Evolutionary conservation across 1,139 yeast species (phyloP).

Genomic region (Arxiozyma slooffiae): DNA sequence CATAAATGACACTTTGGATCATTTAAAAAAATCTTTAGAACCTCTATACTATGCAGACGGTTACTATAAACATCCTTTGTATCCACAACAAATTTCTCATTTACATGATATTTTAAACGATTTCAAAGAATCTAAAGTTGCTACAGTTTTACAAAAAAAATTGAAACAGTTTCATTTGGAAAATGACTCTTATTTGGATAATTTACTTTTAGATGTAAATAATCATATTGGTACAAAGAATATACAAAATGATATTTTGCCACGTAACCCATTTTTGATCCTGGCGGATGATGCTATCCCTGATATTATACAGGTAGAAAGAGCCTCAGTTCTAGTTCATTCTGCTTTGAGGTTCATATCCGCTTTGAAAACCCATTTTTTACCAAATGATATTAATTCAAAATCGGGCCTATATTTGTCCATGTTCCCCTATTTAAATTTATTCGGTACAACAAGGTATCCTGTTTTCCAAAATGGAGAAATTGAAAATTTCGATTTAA

Average conservation of each 20-base stretch:
- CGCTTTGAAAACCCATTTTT: conserved; percentile 43
- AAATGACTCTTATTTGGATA: conserved; percentile 50
- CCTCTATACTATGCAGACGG: conserved; percentile 29
- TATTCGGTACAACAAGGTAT: conserved; percentile 59
- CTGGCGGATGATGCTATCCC: conserved; percentile 64
- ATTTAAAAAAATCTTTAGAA: conserved; percentile 23
- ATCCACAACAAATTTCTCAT: conserved; percentile 17
- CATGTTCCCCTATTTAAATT: conserved; percentile 55
- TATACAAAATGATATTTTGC: conserved; percentile 62
- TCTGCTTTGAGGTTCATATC: conserved; percentile 57
- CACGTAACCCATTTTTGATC: conserved; percentile 65
- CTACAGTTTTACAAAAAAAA: conserved; percentile 46
- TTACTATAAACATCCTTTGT: conserved; percentile 23
- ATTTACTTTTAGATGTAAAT: conserved; percentile 44
- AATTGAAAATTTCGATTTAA: conserved; percentile 24
- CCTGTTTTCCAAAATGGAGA: conserved; percentile 37
- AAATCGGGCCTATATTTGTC: conserved; percentile 42
- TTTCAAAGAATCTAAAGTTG: conserved; percentile 37
- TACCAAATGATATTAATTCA: conserved; percentile 51
- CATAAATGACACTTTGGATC: conserved; percentile 16
- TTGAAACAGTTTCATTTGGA: conserved; percentile 36
- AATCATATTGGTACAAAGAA: conserved; percentile 45
- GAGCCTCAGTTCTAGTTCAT: conserved; percentile 57
- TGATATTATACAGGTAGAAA: conserved; percentile 52
- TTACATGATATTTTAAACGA: conserved; percentile 30